Conservation (phyloP, 108 stramenopile genomes). For the Bacterosira constricta region DNA sequence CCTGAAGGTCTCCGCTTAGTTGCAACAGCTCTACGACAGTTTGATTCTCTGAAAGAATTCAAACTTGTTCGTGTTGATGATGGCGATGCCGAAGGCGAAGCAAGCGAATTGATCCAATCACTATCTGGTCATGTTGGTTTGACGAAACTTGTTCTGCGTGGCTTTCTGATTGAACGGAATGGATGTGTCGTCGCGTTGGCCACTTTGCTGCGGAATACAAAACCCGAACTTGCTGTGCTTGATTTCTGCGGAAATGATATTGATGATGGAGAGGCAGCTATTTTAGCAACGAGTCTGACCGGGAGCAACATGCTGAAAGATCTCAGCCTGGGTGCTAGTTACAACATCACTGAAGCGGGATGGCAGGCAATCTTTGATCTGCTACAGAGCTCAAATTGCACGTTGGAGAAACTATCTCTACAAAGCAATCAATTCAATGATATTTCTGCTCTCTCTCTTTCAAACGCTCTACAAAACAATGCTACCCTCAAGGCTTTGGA, state of each 20-base stretch:
- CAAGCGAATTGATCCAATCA: too few species aligned
- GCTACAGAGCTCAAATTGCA: not conserved
- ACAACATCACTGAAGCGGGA: not conserved
- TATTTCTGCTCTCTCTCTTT: not conserved
- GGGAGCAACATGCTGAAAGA: not conserved
- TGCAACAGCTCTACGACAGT: too few species aligned
- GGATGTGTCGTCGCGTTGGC: not conserved
- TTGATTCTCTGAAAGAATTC: too few species aligned
- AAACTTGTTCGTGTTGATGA: too few species aligned
- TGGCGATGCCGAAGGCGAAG: too few species aligned
- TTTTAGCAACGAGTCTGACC: not conserved
- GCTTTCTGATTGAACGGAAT: not conserved
- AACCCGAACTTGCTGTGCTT: not conserved
- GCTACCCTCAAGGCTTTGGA: not conserved
- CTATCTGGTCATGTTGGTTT: too few species aligned
- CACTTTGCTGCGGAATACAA: not conserved
- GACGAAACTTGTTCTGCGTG: not conserved
- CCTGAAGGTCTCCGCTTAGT: not conserved
- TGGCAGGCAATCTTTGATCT: not conserved
- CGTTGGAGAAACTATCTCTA: not conserved
- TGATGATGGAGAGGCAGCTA: not conserved
- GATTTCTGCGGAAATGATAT: not conserved
- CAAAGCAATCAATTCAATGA: not conserved
- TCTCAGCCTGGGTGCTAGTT: not conserved
- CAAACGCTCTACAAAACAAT: not conserved